Base-by-base conservation (phyloP, 345 rosid species). In the Eucalyptus camaldulensis region DNA sequence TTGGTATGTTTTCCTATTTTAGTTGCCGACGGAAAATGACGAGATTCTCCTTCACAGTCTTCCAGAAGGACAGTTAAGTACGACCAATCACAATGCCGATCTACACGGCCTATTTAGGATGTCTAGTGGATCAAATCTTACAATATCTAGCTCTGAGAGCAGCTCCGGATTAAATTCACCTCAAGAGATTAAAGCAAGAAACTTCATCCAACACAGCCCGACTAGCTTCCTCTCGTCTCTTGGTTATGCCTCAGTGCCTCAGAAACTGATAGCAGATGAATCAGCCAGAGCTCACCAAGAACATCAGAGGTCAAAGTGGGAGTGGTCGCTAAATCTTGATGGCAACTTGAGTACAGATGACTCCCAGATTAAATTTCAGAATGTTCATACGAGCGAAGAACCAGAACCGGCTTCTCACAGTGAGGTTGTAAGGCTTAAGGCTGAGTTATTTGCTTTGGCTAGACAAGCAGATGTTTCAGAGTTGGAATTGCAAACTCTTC, bases 381-480 rank as follows among this genome's bases (percentile, higher is more conserved):
- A 83, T 50, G 29, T 87, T 31, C 80, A 83, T 13, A 53, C 19
- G 16, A 85, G 51, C 3, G 56, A 88, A 58, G 89, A 62, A 37
- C 81, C 88, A 51, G 87, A 89, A 76, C 83, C 19, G 60, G 65
- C 53, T 87, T 89, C 92, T 45, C 89, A 67, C 53, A n/a, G 67
- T 80, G 94, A 94, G 89, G 87, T 92, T 12, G 93, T 90, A 89
- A 93, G 81, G 88, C 91, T 94, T 44, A 93, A 88, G 88, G 90
- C 89, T 44, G 92, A 94, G 91, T 53, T 92, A 22, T 87, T 88
- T 87, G 44, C 88, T 87, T 65, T 90, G 89, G 62, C 93, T 27
- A 92, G 95, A 67, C 92, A 92, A 80, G 88, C 86, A 44, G 94
- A 94, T 88, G 88, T 92, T 49, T 92, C 93, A 8, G 93, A 93